These are phyloP conservation scores for Dactylonectria estremocensis DNA, from an alignment of 2,329 filamentous ascomycete genomes.

Conservation along the genomic window DNA sequence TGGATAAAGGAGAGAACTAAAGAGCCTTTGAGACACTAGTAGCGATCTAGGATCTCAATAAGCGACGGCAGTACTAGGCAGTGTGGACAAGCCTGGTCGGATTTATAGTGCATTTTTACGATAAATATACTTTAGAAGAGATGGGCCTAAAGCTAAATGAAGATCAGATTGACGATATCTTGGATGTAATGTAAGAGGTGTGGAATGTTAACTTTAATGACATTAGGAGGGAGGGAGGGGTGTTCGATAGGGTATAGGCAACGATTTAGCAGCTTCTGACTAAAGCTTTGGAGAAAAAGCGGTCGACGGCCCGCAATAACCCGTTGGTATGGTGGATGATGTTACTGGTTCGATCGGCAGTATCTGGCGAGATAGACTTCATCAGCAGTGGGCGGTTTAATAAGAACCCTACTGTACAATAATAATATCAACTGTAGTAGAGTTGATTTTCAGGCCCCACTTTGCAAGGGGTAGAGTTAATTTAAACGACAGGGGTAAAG, in stretches of 20 bases:
- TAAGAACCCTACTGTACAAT: slow-evolving; percentile 11
- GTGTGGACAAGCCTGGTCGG: slow-evolving; percentile 16
- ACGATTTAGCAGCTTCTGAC: slow-evolving; percentile 1
- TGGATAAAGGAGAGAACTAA: no score
- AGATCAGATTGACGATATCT: slow-evolving; percentile 3
- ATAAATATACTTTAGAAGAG: slow-evolving; percentile 10
- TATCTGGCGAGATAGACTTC: slow-evolving; percentile 3
- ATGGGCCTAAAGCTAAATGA: slow-evolving; percentile 9
- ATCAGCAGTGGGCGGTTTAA: slow-evolving; percentile 10
- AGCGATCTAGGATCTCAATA: slow-evolving; percentile 4
- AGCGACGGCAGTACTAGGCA: slow-evolving; percentile 3
- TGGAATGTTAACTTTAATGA: slow-evolving; percentile 1
- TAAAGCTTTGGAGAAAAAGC: slow-evolving; percentile 1
- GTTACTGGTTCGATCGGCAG: not conserved
- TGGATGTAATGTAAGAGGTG: slow-evolving; percentile 14
- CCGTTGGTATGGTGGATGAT: slow-evolving; percentile 10
- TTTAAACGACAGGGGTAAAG: slow-evolving; percentile 18
- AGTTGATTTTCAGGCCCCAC: slow-evolving; percentile 17
- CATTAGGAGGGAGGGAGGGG: slow-evolving; percentile 4
- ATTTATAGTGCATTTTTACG: not conserved
- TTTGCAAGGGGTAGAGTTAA: slow-evolving; percentile 22
- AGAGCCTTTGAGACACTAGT: no score
- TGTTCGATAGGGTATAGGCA: slow-evolving; percentile 11
- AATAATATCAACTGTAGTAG: slow-evolving; percentile 21
- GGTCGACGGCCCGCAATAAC: slow-evolving; percentile 7